Conservation (phyloP, 2,329 filamentous ascomycete genomes). For the Ophiostoma populinum region DNA sequence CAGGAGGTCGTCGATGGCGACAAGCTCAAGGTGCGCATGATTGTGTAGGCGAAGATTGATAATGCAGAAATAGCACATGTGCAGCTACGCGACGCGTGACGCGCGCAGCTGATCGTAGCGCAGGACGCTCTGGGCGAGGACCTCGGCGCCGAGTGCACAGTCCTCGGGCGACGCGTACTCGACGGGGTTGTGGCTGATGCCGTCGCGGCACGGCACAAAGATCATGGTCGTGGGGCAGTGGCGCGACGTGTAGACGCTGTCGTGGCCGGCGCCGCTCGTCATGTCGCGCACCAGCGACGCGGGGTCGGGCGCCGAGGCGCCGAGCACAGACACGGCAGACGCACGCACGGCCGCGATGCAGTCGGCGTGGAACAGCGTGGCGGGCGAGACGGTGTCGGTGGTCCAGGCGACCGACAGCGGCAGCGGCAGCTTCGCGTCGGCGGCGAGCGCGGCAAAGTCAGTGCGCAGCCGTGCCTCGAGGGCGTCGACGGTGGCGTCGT, state of each 20-base stretch:
- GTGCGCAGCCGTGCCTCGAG: constrained; percentile 37
- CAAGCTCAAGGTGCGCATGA: constrained; percentile 12
- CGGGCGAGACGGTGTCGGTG: constrained; percentile 43
- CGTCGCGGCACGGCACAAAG: constrained; percentile 46
- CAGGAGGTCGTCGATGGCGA: constrained; percentile 10
- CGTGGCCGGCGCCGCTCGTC: constrained; percentile 26
- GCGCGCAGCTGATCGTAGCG: constrained; percentile 12
- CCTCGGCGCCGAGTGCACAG: constrained; percentile 36
- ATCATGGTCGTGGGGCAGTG: constrained; percentile 48
- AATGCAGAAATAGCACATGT: too few species aligned
- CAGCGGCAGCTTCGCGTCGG: constrained; percentile 29
- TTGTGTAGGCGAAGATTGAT: constrained; percentile 3
- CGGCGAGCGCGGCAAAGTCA: constrained; percentile 43
- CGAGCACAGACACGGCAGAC: constrained; percentile 39
- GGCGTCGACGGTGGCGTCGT: constrained; percentile 34
- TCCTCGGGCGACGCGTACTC: constrained; percentile 45
- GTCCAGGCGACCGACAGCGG: constrained; percentile 31
- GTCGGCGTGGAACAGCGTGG: constrained; percentile 46
- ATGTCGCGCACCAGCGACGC: constrained; percentile 18
- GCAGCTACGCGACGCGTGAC: too few species aligned
- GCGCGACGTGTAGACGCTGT: constrained; percentile 41
- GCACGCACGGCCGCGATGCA: constrained; percentile 49
- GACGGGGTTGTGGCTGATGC: constrained; percentile 45
- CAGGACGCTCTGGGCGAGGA: constrained; percentile 22
- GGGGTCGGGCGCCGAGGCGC: constrained; percentile 18